Evolutionary conservation across 2,329 filamentous ascomycete species (phyloP).

Genomic region (Claviceps maximensis): DNA sequence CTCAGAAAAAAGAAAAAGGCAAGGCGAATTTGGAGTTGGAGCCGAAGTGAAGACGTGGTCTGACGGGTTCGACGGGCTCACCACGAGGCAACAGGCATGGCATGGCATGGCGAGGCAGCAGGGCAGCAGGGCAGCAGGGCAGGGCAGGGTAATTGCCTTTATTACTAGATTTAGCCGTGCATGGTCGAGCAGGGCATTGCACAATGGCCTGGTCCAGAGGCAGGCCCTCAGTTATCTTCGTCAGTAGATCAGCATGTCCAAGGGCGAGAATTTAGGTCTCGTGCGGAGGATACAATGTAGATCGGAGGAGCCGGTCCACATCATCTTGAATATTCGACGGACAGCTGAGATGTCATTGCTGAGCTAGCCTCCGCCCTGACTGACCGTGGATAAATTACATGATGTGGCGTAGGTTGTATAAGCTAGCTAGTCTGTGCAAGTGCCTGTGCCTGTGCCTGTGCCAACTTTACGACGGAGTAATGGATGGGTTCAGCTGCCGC

Average conservation of each 20-base stretch:
- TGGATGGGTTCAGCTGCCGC: not conserved
- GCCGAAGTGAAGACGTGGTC: not conserved
- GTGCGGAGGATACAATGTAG: not conserved
- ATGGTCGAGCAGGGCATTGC: not conserved
- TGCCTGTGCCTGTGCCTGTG: no score
- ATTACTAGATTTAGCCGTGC: not conserved
- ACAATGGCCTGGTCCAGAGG: not conserved
- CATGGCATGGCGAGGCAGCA: not conserved
- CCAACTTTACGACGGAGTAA: not conserved
- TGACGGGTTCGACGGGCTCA: not conserved
- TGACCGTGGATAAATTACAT: not conserved
- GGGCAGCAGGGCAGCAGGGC: not conserved
- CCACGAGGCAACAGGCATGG: not conserved
- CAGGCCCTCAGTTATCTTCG: not conserved
- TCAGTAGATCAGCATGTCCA: not conserved
- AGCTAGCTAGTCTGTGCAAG: no score
- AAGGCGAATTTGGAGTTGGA: not conserved
- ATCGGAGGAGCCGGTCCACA: constrained; percentile 1
- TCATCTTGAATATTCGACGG: not conserved
- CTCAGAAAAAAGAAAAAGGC: not conserved
- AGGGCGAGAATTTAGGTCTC: not conserved
- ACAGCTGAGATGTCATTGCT: not conserved
- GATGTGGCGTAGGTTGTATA: not conserved
- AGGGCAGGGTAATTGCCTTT: not conserved
- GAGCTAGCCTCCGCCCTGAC: not conserved